Base-by-base conservation (phyloP, 2,329 filamentous ascomycete genomes). In the Trichothecium sympodiale region DNA sequence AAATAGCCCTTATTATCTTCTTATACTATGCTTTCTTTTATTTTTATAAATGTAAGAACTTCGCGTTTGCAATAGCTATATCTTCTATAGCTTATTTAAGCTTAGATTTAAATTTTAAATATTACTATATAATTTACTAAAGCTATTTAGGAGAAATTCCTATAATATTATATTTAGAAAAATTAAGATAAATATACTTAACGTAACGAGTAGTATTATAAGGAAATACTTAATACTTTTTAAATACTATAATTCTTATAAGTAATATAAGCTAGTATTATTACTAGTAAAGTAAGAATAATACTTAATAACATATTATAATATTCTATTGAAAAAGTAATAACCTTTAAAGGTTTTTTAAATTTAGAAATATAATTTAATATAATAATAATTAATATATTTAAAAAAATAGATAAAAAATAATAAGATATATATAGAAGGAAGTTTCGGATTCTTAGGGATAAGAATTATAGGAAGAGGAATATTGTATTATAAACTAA, bases 1-100 rank as follows among this genome's bases (percentile, higher is more conserved):
- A 12, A 2, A 38, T 18, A 13, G 26, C 32, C 12, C 36, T 23
- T n/a, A 38, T 34, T 29, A 34, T 38, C 20, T 38, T 34, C 25
- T 34, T 31, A 31, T 30, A 38, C 31, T 29, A 38, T 29, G 34
- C 16, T 34, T 34, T 34, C 31, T 38, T 38, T 30, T 37, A 17
- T 33, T 37, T 37, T 17, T 15, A 25, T 8, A 34, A 16, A 13
- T 13, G 17, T 4, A 10, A 8, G 6, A 33, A 15, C 31, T 33
- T 33, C 17, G n/a, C n/a, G n/a, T n/a, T n/a, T n/a, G n/a, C n/a
- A n/a, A n/a, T n/a, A n/a, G n/a, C n/a, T n/a, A n/a, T 25, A 33
- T 17, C 27, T 14, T 26, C 27, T 34, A 26, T 34, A 34, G 13
- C 14, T 13, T 16, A 5, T 10, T 26, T 13, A 14, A 26, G 9